Evolutionary conservation across 768 basidiomycete genomes (phyloP), one percentile per base, ranked within the genome.

Genomic region (Suillus tomentosus): DNA sequence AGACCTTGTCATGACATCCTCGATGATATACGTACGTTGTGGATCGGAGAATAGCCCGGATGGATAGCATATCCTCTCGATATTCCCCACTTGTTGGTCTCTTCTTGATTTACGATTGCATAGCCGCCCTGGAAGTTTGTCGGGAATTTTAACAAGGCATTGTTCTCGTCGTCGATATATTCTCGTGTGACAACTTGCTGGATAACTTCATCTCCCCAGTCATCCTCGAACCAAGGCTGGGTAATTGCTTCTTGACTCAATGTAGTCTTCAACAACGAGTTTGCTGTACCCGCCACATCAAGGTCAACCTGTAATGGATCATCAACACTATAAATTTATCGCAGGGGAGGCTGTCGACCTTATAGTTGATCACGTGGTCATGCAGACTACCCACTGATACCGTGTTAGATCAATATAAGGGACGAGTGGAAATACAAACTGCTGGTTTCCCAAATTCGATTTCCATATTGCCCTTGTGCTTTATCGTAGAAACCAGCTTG

Each of bases 351-450:
- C 51, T 14, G 31, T 65, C 11, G n/a, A 79, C 83, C 73, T 85
- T 86, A 74, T 79, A 86, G 71, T 87, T 87, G 70, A 90, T 85
- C 40, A 89, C 82, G 67, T 88, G 87, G 70, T 90, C 87, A 65
- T 89, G 88, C 13, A 89, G 72, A 45, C 82, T 86, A 13, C 88
- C 88, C 85, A 88, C 85, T 85, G 22, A 27, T 24, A 31, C 57
- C 17, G 17, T 22, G 43, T 64, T 27, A 64, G 40, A 22, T 31
- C 11, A 9, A 9, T 11, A 13, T 34, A 22, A 37, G 57, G 11
- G 27, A 59, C 22, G 31, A 2, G 37, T 24, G 27, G 54, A 27
- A 24, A 7, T 5, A 76, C 84, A 60, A 42, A 87, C 85, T 87
- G n/a, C 80, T 81, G 3, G 79, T 81, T 40, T 85, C 80, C 61